These are phyloP conservation scores for Limtongia smithiae DNA, from an alignment of 805 yeast genomes.

Conservation along the genomic window DNA sequence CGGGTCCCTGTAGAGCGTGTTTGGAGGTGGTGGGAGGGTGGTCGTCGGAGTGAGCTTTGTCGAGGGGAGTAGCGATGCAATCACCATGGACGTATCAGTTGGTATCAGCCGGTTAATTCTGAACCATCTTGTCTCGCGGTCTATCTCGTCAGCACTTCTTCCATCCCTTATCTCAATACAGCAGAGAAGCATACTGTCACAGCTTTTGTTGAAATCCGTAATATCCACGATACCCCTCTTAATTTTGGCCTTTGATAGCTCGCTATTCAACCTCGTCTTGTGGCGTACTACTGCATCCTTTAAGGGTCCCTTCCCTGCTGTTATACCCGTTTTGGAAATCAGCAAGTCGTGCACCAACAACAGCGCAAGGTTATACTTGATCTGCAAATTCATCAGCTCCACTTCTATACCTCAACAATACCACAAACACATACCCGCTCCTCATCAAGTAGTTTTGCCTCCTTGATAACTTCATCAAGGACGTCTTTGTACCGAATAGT, in stretches of 20 bases:
- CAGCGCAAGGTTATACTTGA: conserved; percentile 53
- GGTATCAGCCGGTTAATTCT: conserved; percentile 58
- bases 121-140: conserved; percentile 45
- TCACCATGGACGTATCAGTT: too few relatives aligned
- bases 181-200: conserved; percentile 1
- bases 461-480: conserved; percentile 58
- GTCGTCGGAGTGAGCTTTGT: conserved; percentile 16
- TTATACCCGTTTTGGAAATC: conserved; percentile 72
- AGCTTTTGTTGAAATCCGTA: conserved; percentile 25
- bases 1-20: conserved; percentile 67
- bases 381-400: conserved; percentile 44
- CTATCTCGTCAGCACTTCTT: too few relatives aligned
- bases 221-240: conserved; percentile 60
- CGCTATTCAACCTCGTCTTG: conserved; percentile 78
- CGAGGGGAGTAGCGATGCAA: too few relatives aligned
- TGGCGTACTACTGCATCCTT: conserved; percentile 77
- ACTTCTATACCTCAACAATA: background rate
- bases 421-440: conserved; percentile 34
- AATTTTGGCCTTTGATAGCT: conserved; percentile 70
- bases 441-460: conserved; percentile 58
- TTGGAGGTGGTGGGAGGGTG: conserved; percentile 39
- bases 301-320: conserved; percentile 81
- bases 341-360: conserved; percentile 78
- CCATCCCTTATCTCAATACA: too few relatives aligned
- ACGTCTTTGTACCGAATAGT: conserved; percentile 68